Percentiles rank a stretch among this genome's conserved stretches.
Conservation (phyloP, 2,329 filamentous ascomycete species). For the Scorias spongiosa region DNA sequence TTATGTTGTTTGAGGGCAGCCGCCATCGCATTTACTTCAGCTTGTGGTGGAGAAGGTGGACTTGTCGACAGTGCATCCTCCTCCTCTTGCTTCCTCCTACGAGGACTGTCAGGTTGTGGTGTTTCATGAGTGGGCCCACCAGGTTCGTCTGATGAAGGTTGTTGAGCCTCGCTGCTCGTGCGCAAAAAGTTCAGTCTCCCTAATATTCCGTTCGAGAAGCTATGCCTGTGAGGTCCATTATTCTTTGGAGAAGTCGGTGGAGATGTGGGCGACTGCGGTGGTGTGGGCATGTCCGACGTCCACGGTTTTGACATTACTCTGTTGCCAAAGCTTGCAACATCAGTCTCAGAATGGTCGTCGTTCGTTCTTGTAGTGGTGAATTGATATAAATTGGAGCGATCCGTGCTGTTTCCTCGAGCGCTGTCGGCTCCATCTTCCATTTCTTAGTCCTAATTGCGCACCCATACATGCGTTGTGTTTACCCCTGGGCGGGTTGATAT, state of each 20-base stretch:
- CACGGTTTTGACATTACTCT: conserved; percentile 14
- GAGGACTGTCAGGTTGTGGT: neutral
- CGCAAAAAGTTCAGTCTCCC: conserved; percentile 57
- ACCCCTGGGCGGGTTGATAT: neutral
- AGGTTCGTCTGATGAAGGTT: conserved; percentile 10
- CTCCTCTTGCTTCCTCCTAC: conserved; percentile 16
- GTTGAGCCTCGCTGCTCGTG: conserved; percentile 23
- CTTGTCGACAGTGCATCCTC: conserved; percentile 14
- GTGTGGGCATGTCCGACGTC: conserved; percentile 4
- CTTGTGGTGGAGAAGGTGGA: conserved; percentile 13
- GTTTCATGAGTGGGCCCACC: neutral
- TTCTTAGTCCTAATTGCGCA: conserved; percentile 4
- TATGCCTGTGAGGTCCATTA: conserved; percentile 32
- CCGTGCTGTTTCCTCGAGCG: conserved; percentile 12
- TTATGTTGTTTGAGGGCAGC: conserved; percentile 34
- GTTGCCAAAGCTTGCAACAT: conserved; percentile 1
- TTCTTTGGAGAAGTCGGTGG: neutral
- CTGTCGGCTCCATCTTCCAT: conserved; percentile 19
- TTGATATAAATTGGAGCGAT: conserved; percentile 1
- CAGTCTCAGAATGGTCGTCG: too few species aligned
- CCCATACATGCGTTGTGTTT: conserved; percentile 3
- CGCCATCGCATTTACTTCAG: conserved; percentile 34
- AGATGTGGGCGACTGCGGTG: neutral
- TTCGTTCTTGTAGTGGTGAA: too few species aligned
- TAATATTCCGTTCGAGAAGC: conserved; percentile 48